These are phyloP conservation scores for Metschnikowia baotianmanensis DNA, from an alignment of 805 yeast species.

Conservation along the genomic window DNA sequence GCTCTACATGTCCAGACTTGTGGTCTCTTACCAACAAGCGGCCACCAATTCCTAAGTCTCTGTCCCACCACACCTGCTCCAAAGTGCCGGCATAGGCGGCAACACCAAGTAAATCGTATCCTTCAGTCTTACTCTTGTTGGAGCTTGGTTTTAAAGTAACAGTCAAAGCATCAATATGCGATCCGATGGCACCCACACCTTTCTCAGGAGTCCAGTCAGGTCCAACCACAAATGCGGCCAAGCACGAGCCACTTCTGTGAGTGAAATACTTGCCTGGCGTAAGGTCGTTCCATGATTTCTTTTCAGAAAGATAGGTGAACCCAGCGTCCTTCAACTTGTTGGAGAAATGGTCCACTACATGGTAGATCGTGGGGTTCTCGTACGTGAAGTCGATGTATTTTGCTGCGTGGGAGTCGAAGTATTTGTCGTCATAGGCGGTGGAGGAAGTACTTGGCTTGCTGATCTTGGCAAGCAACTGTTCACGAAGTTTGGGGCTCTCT, in stretches of 20 bases:
- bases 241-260: slow-evolving; percentile 62
- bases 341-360: slow-evolving; percentile 57
- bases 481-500: slow-evolving; percentile 9
- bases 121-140: slow-evolving; percentile 58
- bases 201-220: slow-evolving; percentile 58
- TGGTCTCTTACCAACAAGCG: slow-evolving; percentile 52
- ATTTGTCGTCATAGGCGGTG: slow-evolving; percentile 18
- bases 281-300: slow-evolving; percentile 47
- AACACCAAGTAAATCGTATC: slow-evolving; percentile 75
- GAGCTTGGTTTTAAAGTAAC: slow-evolving; percentile 72
- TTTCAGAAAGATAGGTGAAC: slow-evolving; percentile 64
- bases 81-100: slow-evolving; percentile 82
- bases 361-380: slow-evolving; percentile 71
- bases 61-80: slow-evolving; percentile 69
- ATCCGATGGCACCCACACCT: slow-evolving; percentile 69
- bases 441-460: slow-evolving; percentile 3
- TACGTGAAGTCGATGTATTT: slow-evolving; percentile 70
- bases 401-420: slow-evolving; percentile 30
- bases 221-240: slow-evolving; percentile 73
- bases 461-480: slow-evolving; percentile 10
- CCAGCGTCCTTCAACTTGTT: slow-evolving; percentile 54
- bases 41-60: slow-evolving; percentile 86
- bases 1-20: slow-evolving; percentile 31
- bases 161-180: slow-evolving; percentile 75
- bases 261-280: slow-evolving; percentile 63